Base-by-base conservation (phyloP, 2,329 filamentous ascomycete genomes). In the Ascochyta koolunga region DNA sequence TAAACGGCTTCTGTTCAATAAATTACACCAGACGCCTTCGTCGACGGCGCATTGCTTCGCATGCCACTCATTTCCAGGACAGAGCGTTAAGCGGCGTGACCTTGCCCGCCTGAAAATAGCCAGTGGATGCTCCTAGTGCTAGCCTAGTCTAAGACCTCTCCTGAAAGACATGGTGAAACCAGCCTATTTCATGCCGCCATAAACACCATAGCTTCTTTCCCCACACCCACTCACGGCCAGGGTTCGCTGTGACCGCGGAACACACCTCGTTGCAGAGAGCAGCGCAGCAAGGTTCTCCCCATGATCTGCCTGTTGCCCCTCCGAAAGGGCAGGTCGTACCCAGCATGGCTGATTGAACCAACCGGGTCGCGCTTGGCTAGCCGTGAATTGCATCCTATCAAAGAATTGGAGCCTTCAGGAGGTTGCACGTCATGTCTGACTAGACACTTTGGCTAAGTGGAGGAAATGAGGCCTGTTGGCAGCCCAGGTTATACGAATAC, bases 1-100 rank as follows among this genome's bases (percentile, higher is more conserved):
- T 60, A 61, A 46, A 57, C 65, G 63, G 63, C 63, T 54, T 54
- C 40, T 39, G 50, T 54, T 54, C 51, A 45, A 54, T 54, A 45
- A 44, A 41, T 46, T 41, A 45, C 37, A 50, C 40, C 45, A 45
- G 9, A 45, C 22, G 49, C 41, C 45, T 45, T 45, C 39, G 21
- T 31, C 38, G 44, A 48, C 44, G 44, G 50, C 50, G 43, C 39
- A 49, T 48, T 40, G 27, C 39, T 49, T 49, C 29, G 38, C 44
- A 49, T 49, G 35, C 45, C 51, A 54, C 45, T 54, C 35, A 54
- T 54, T 54, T 54, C 19, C 40, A 54, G 51, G 51, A 54, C 44
- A 39, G 39, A 40, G 45, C 45, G 45, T 50, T 36, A 54, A 41
- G 51, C 45, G 51, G 45, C 51, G 49, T 36, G 45, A 50, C 51